A percentile compares a stretch with the other conserved stretches of the same genome.
phyloP scores from a whole-genome alignment of 306 rosid genomes.

The Argentina anserina region DNA sequence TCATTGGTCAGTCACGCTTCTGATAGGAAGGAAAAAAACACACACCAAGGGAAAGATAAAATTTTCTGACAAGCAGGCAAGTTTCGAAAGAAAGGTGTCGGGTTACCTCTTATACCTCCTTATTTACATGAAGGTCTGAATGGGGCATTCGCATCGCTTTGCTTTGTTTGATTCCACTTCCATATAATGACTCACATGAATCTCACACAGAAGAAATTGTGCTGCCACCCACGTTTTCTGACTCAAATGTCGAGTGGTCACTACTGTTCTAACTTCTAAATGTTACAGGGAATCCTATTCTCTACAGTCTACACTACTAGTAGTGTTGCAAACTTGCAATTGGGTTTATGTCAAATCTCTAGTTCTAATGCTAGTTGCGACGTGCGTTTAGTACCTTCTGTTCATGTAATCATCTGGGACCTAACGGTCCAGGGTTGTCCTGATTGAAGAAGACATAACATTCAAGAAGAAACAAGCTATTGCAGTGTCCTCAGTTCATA shows the following conservation, averaged over 20 bases:
- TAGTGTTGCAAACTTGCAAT: neutral
- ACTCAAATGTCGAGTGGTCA: neutral
- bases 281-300: neutral
- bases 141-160: neutral
- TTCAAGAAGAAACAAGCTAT: neutral
- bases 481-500: neutral
- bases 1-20: neutral
- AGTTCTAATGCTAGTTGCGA: neutral
- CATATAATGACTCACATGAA: constrained; percentile 4
- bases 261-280: neutral
- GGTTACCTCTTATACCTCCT: neutral
- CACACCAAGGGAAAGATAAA: neutral
- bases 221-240: constrained; percentile 1
- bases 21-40: neutral
- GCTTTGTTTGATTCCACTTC: neutral
- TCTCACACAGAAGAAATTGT: neutral
- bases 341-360: neutral
- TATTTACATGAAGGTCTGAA: neutral
- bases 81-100: neutral
- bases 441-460: neutral
- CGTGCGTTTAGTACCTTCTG: neutral
- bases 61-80: neutral
- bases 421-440: neutral
- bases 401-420: neutral
- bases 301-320: neutral